These are phyloP conservation scores for Lumnitzera littorea DNA, from an alignment of 345 rosid genomes.

Conservation along the genomic window DNA sequence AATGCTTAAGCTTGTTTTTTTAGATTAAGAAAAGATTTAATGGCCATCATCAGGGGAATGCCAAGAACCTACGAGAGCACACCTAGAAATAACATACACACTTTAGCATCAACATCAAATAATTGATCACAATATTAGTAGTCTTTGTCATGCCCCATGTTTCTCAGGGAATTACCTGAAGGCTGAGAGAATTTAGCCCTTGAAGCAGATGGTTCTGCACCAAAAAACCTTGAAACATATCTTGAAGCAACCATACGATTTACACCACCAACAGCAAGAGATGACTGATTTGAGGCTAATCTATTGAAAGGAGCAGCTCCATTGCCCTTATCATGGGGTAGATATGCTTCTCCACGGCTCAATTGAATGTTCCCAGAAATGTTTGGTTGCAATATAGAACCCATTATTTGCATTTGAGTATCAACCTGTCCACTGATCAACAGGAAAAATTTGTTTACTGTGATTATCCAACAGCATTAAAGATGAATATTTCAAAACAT, in stretches of 20 bases:
- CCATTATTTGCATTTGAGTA: slow-evolving; percentile 81
- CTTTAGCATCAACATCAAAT: too few species aligned
- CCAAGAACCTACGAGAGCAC: too few species aligned
- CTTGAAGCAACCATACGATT: slow-evolving; percentile 83
- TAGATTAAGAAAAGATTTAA: too few species aligned
- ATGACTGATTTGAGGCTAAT: slow-evolving; percentile 62
- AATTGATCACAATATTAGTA: too few species aligned
- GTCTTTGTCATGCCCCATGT: too few species aligned
- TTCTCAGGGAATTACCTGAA: slow-evolving; percentile 35
- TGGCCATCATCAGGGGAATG: too few species aligned
- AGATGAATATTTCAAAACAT: too few species aligned
- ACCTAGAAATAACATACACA: too few species aligned
- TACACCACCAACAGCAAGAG: slow-evolving; percentile 55
- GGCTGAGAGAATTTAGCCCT: slow-evolving; percentile 48
- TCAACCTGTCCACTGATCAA: slow-evolving; percentile 90
- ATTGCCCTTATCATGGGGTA: slow-evolving; percentile 93
- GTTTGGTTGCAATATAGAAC: slow-evolving; percentile 91
- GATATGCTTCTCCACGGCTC: slow-evolving; percentile 98
- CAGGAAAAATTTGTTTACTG: slow-evolving; percentile 1
- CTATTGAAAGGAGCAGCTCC: slow-evolving; percentile 66
- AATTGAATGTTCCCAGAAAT: slow-evolving; percentile 89
- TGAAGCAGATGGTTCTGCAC: slow-evolving; percentile 60
- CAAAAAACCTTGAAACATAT: slow-evolving; percentile 70
- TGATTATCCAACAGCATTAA: too few species aligned
- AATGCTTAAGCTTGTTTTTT: too few species aligned